A percentile compares a stretch with the other conserved stretches of the same genome.
Conservation (phyloP, 148 eudicot species). For the Amaranthus palmeri region DNA sequence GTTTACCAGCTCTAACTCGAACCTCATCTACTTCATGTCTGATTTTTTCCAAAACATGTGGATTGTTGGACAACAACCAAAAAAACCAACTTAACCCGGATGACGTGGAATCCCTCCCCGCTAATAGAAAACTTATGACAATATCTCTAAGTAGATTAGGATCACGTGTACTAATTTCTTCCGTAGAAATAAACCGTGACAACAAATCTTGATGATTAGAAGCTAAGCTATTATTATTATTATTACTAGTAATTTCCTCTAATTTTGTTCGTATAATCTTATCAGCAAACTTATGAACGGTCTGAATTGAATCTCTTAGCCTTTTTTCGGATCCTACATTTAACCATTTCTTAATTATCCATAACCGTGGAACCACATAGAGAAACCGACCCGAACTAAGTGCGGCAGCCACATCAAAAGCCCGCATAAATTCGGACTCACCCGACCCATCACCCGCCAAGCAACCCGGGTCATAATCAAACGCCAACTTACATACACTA, state of each 20-base stretch:
- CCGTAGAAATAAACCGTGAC: slow-evolving; percentile 47
- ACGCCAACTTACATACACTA: slow-evolving; percentile 61
- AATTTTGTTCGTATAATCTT: slow-evolving; percentile 47
- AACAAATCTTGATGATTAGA: slow-evolving; percentile 40
- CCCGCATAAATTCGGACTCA: slow-evolving; percentile 50
- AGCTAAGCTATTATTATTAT: neutral
- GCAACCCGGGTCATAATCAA: slow-evolving; percentile 69
- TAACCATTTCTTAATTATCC: slow-evolving; percentile 37
- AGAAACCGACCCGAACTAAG: slow-evolving; percentile 53
- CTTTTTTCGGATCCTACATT: slow-evolving; percentile 52
- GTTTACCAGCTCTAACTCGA: slow-evolving; percentile 26
- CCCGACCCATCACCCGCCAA: slow-evolving; percentile 38
- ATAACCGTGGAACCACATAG: slow-evolving; percentile 33
- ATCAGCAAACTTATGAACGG: slow-evolving; percentile 51
- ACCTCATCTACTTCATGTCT: slow-evolving; percentile 34
- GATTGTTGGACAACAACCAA: slow-evolving; percentile 45
- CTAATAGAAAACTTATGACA: slow-evolving; percentile 56
- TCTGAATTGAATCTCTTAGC: slow-evolving; percentile 40
- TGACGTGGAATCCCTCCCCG: slow-evolving; percentile 66
- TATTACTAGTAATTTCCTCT: slow-evolving; percentile 21
- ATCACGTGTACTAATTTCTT: neutral
- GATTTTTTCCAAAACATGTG: slow-evolving; percentile 33
- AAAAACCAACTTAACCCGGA: slow-evolving; percentile 63
- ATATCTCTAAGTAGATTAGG: slow-evolving; percentile 46
- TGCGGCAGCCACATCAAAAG: slow-evolving; percentile 56